Percentiles rank a stretch among this genome's conserved stretches.
Evolutionary conservation across 2,329 filamentous ascomycete genomes (phyloP).

Genomic region (Colletotrichum acutatum): DNA sequence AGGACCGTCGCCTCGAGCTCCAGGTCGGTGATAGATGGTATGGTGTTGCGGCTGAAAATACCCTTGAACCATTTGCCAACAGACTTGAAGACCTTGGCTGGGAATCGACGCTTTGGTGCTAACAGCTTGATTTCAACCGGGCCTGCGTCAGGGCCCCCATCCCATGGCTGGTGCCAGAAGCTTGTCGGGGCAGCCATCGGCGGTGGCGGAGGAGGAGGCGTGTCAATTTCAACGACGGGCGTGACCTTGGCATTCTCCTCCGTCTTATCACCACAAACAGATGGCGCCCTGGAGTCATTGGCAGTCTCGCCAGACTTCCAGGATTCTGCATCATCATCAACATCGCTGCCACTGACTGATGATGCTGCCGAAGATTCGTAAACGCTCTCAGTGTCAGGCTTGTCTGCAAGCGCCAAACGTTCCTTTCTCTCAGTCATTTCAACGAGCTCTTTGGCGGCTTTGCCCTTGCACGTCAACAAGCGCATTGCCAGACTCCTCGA

Average conservation of each 20-base stretch:
- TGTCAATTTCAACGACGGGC: not conserved
- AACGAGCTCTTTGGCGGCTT: not conserved
- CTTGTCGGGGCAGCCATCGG: not conserved
- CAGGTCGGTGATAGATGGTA: conserved; percentile 7
- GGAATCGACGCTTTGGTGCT: conserved; percentile 11
- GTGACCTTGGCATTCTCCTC: not conserved
- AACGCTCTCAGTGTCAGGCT: conserved; percentile 14
- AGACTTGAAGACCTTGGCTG: not conserved
- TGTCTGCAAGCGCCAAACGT: not conserved
- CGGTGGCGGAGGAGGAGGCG: not conserved
- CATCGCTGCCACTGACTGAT: not conserved
- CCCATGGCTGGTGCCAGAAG: not conserved
- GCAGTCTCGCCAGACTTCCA: conserved; percentile 29
- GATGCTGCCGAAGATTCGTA: not conserved
- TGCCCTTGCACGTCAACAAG: not conserved
- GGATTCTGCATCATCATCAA: conserved; percentile 10
- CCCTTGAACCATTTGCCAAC: conserved; percentile 19
- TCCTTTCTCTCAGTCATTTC: conserved; percentile 6
- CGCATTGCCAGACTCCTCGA: conserved; percentile 27
- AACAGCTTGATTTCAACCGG: conserved; percentile 21
- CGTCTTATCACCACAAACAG: not conserved
- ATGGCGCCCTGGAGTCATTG: conserved; percentile 10
- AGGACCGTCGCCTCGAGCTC: conserved; percentile 24
- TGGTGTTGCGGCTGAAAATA: conserved; percentile 8
- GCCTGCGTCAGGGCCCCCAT: not conserved